Base-by-base conservation (phyloP, 2,329 filamentous ascomycete species). In the Beauveria rudraprayagi region DNA sequence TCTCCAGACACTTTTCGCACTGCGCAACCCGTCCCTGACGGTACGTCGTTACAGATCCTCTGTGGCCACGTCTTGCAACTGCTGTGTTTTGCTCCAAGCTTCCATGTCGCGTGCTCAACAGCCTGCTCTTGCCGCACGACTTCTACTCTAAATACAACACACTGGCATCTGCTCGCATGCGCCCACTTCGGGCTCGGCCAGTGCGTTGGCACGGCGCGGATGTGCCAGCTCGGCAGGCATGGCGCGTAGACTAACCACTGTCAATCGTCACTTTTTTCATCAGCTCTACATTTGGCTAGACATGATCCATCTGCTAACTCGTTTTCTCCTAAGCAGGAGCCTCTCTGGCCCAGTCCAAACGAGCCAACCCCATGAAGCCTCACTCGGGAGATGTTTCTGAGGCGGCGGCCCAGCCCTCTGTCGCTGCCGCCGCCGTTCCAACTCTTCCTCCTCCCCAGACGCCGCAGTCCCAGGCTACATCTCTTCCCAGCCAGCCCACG, bases 1-100 rank as follows among this genome's bases (percentile, higher is more conserved):
- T 92, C 91, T 66, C 88, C 89, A 68, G 84, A 89, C 68, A 77
- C 73, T 63, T 84, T 86, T 76, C 81, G 80, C 73, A 82, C 66
- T 63, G 65, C 66, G 62, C 68, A 69, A 64, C 66, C 84, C 72
- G 86, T 85, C 79, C 83, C 89, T 78, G 85, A 89, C 81, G 86
- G 90, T 92, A 88, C 78, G 88, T 87, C 70, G 70, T 73, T 70
- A 67, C 67, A 65, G 66, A 67, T 66, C 66, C 68, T 66, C 65
- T 70, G 67, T 71, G 69, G 67, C 70, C 67, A 63, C 72, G 68
- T 71, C 72, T 71, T 73, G 67, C 70, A 28, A 43, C 46, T 34
- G 70, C 69, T 66, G 66, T 70, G 63, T 66, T 70, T 68, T 66
- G 70, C 67, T 69, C 66, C 68, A 64, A 68, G 63, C 65, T 62